Conservation (phyloP, 495 filamentous ascomycete genomes). For the Xeromyces bisporus region DNA sequence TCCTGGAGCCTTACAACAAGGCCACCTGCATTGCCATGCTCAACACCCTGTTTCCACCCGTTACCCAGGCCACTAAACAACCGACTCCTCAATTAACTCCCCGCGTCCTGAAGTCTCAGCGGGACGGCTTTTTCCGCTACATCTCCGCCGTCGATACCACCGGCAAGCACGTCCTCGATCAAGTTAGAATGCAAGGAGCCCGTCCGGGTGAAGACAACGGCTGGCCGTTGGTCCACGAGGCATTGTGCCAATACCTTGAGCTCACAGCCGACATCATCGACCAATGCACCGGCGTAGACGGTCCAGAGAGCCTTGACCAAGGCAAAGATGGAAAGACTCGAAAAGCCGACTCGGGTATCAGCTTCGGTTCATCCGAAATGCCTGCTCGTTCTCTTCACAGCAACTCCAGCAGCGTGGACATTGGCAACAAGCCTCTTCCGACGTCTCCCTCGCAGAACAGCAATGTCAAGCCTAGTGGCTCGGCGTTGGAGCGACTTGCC, state of each 20-base stretch:
- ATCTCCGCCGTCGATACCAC: constrained; percentile 43
- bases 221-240: constrained; percentile 38
- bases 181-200: constrained; percentile 37
- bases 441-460: constrained; percentile 15
- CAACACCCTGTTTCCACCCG: constrained; percentile 57
- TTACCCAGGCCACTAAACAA: constrained; percentile 24
- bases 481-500: constrained; percentile 40
- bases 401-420: constrained; percentile 15
- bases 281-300: constrained; percentile 36
- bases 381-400: constrained; percentile 20
- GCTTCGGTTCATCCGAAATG: constrained; percentile 28
- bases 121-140: constrained; percentile 49
- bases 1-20: constrained; percentile 45
- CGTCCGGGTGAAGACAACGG: constrained; percentile 33
- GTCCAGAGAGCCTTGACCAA: constrained; percentile 27
- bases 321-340: constrained; percentile 24
- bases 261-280: constrained; percentile 42
- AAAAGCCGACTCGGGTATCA: constrained; percentile 49
- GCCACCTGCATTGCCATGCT: constrained; percentile 59
- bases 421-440: constrained; percentile 31
- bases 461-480: constrained; percentile 21
- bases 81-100: constrained; percentile 40
- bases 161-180: constrained; percentile 37
- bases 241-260: constrained; percentile 44
- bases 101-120: constrained; percentile 37